phyloP scores from a whole-genome alignment of 305 asterid species.

The Fraxinus albicans region DNA sequence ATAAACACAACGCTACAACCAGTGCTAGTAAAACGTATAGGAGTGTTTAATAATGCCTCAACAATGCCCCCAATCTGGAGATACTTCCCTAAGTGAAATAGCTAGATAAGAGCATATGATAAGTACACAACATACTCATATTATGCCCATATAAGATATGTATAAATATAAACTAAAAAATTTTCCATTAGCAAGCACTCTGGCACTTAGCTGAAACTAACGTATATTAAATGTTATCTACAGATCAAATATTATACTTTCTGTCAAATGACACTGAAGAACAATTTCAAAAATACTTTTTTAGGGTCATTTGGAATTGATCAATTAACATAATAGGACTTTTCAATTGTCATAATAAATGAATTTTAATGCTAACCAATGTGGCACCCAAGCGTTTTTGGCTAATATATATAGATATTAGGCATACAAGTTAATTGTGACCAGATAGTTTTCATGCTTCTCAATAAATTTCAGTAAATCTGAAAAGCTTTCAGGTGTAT shows the following conservation, averaged over 20 bases:
- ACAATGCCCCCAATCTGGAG: background rate
- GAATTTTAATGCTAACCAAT: background rate
- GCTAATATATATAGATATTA: background rate
- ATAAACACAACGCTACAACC: background rate
- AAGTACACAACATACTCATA: background rate
- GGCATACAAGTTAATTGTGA: background rate
- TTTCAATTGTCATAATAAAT: background rate
- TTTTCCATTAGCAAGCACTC: background rate
- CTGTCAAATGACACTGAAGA: background rate
- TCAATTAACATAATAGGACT: background rate
- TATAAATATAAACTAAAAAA: background rate
- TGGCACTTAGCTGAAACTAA: background rate
- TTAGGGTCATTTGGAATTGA: background rate
- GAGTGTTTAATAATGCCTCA: background rate
- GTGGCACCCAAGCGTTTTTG: background rate
- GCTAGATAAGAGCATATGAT: background rate
- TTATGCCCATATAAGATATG: background rate
- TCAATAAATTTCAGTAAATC: background rate
- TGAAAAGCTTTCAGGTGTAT: background rate
- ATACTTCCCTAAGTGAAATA: background rate
- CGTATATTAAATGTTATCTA: background rate
- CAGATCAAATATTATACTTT: background rate
- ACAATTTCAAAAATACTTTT: background rate
- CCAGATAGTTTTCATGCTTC: background rate
- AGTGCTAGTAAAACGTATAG: slow-evolving; percentile 5